Percentiles rank a stretch among this genome's conserved stretches.
phyloP scores from a whole-genome alignment of 257 asterid species.

The Rubia yunnanensis region DNA sequence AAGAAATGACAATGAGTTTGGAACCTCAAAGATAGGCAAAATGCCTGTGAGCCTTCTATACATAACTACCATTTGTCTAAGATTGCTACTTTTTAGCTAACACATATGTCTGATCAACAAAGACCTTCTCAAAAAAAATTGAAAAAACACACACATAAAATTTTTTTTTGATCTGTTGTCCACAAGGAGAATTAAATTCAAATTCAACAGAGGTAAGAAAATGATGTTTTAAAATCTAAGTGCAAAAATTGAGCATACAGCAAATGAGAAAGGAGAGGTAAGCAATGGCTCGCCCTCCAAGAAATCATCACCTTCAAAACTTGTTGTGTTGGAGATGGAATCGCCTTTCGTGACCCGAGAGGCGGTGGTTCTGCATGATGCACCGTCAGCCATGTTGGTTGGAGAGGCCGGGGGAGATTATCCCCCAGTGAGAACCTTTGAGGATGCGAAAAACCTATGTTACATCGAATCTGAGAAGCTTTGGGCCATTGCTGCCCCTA shows the following conservation, averaged over 20 bases:
- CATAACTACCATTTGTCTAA: constrained; percentile 38
- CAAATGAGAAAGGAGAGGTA: constrained; percentile 42
- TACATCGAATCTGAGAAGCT: constrained; percentile 53
- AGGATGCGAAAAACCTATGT: constrained; percentile 33
- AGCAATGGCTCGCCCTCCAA: constrained; percentile 58
- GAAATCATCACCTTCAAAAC: constrained; percentile 11
- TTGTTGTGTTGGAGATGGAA: constrained; percentile 44
- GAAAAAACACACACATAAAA: not conserved
- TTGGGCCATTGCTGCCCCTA: constrained; percentile 86
- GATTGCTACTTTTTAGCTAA: constrained; percentile 27
- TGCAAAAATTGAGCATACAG: constrained; percentile 47
- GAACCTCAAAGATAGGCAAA: constrained; percentile 6
- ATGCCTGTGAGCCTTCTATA: not conserved
- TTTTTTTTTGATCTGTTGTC: constrained; percentile 4
- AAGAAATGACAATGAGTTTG: not conserved
- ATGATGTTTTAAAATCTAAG: constrained; percentile 1
- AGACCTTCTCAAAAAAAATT: not conserved
- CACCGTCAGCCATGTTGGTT: constrained; percentile 50
- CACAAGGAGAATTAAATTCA: not conserved
- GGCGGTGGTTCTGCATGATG: constrained; percentile 46
- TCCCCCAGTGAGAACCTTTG: constrained; percentile 31
- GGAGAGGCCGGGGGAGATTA: constrained; percentile 60
- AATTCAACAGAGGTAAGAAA: not conserved
- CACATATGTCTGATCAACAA: constrained; percentile 5
- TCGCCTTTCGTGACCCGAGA: constrained; percentile 15